phyloP scores from a whole-genome alignment of 495 filamentous ascomycete species.

The Penicillium manginii region DNA sequence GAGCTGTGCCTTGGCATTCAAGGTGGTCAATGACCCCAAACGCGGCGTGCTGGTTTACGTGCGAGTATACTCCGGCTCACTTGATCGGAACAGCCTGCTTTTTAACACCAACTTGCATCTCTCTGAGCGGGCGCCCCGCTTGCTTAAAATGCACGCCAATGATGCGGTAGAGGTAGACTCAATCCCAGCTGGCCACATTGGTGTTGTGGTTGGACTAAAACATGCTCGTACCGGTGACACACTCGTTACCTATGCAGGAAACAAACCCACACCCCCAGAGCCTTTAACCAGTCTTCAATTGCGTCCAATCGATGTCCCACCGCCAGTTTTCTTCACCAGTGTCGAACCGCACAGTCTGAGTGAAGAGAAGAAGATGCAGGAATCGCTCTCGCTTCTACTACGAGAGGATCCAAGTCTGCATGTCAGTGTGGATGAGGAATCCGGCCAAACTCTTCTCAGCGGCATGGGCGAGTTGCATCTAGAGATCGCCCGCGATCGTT shows the following conservation, averaged over 20 bases:
- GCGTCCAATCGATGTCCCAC: slow-evolving; percentile 85
- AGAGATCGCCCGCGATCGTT: slow-evolving; percentile 87
- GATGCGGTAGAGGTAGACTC: slow-evolving; percentile 82
- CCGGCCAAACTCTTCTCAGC: slow-evolving; percentile 87
- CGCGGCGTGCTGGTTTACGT: slow-evolving; percentile 91
- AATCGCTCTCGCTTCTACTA: slow-evolving; percentile 74
- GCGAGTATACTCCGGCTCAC: slow-evolving; percentile 83
- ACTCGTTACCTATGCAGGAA: slow-evolving; percentile 70
- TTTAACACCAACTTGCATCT: slow-evolving; percentile 87
- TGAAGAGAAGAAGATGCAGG: slow-evolving; percentile 76
- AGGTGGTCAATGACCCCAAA: slow-evolving; percentile 87
- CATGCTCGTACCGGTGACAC: slow-evolving; percentile 92
- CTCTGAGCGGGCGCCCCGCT: slow-evolving; percentile 78
- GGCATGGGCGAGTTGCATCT: slow-evolving; percentile 99
- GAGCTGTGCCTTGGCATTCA: slow-evolving; percentile 89
- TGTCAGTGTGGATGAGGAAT: slow-evolving; percentile 82
- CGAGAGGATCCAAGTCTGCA: slow-evolving; percentile 95
- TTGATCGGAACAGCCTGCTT: slow-evolving; percentile 71
- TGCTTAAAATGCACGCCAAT: slow-evolving; percentile 91
- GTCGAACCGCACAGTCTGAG: slow-evolving; percentile 81
- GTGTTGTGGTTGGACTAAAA: slow-evolving; percentile 92
- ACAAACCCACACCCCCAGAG: slow-evolving; percentile 65
- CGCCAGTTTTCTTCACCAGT: slow-evolving; percentile 93
- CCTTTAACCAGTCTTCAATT: slow-evolving; percentile 77
- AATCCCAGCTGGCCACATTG: slow-evolving; percentile 87